phyloP scores from a whole-genome alignment of 805 yeast genomes.

The Metschnikowia picachoensis region DNA sequence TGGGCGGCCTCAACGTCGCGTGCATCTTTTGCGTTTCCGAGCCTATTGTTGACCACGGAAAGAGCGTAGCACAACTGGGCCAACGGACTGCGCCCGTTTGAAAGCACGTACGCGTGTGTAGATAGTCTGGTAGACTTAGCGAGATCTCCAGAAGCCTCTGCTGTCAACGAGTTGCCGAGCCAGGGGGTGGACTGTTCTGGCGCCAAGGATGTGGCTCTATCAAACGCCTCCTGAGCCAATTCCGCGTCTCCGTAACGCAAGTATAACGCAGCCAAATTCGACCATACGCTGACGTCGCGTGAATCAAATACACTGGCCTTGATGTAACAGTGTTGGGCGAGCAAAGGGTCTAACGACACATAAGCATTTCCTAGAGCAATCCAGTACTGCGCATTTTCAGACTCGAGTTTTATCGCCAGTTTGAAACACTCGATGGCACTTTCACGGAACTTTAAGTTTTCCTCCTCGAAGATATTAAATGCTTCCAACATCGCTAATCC shows the following conservation, averaged over 20 bases:
- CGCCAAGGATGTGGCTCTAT: conserved; percentile 72
- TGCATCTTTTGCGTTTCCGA: conserved; percentile 43
- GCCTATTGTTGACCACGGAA: conserved; percentile 46
- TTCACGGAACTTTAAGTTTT: conserved; percentile 31
- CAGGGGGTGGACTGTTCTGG: conserved; percentile 77
- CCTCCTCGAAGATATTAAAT: conserved; percentile 17
- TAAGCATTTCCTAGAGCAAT: conserved; percentile 75
- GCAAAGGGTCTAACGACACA: conserved; percentile 56
- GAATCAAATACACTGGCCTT: conserved; percentile 71
- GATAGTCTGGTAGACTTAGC: conserved; percentile 54
- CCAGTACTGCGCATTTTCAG: conserved; percentile 74
- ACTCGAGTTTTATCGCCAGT: conserved; percentile 67
- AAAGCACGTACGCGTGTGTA: conserved; percentile 74
- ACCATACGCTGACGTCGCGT: conserved; percentile 69
- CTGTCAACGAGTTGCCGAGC: conserved; percentile 78
- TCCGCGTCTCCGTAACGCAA: conserved; percentile 62
- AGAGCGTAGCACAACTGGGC: conserved; percentile 73
- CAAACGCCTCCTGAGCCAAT: conserved; percentile 69
- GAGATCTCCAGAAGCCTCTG: conserved; percentile 47
- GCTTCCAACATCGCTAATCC: conserved; percentile 62
- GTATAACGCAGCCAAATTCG: conserved; percentile 75
- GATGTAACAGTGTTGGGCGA: conserved; percentile 90
- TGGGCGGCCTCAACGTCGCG: conserved; percentile 58
- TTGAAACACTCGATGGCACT: conserved; percentile 57
- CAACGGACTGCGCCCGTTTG: conserved; percentile 67